Evolutionary conservation across 495 filamentous ascomycete species (phyloP).

Genomic region (Penicillium flavigenum): DNA sequence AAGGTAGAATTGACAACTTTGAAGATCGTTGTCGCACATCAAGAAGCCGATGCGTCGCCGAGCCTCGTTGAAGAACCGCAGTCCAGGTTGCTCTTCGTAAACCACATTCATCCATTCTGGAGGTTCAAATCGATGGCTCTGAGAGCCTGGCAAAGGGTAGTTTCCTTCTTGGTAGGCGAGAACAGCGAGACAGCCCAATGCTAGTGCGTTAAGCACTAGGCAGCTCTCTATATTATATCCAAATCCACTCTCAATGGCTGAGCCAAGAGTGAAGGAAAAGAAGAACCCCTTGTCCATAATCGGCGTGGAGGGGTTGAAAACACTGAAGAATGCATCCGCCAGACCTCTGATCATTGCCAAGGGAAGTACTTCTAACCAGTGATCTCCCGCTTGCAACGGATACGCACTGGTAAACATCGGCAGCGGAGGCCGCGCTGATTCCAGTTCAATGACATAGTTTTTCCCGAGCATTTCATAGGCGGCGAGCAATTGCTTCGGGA

Average conservation of each 20-base stretch:
- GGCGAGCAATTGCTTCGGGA: slow-evolving; percentile 38
- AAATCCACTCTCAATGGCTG: slow-evolving; percentile 45
- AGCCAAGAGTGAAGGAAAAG: slow-evolving; percentile 45
- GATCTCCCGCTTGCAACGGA: slow-evolving; percentile 38
- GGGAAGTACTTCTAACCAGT: slow-evolving; percentile 44
- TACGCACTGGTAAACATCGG: slow-evolving; percentile 45
- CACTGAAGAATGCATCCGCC: slow-evolving; percentile 45
- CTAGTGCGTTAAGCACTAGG: slow-evolving; percentile 45
- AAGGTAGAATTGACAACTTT: slow-evolving; percentile 50
- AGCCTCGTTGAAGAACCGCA: slow-evolving; percentile 50
- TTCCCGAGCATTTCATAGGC: slow-evolving; percentile 42
- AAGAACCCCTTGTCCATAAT: slow-evolving; percentile 52
- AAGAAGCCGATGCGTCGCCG: slow-evolving; percentile 49
- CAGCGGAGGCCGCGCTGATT: slow-evolving; percentile 40
- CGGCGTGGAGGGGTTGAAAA: slow-evolving; percentile 47
- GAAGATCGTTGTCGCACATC: slow-evolving; percentile 48
- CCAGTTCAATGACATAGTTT: slow-evolving; percentile 49
- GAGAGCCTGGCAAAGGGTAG: slow-evolving; percentile 42
- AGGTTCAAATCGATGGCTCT: slow-evolving; percentile 38
- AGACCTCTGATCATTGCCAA: slow-evolving; percentile 45
- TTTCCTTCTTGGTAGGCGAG: slow-evolving; percentile 46
- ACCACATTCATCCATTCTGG: slow-evolving; percentile 48
- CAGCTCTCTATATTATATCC: slow-evolving; percentile 48
- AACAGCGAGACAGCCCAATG: slow-evolving; percentile 45
- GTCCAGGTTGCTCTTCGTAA: slow-evolving; percentile 41